Conservation (phyloP, 495 filamentous ascomycete species). For the Letharia columbiana region DNA sequence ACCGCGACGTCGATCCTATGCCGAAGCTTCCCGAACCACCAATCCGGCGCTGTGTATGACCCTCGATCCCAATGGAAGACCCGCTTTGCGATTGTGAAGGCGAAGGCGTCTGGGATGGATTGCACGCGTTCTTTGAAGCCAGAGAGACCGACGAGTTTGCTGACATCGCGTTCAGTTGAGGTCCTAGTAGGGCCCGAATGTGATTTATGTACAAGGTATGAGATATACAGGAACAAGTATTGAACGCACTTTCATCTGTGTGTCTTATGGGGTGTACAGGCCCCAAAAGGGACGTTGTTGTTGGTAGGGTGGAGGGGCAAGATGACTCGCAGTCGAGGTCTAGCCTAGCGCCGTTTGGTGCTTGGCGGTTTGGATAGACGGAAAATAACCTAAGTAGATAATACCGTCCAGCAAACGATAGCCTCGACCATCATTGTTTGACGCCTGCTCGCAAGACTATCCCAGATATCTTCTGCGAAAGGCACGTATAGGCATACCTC, state of each 20-base stretch:
- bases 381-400: background rate
- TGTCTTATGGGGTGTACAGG: background rate
- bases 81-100: constrained; percentile 36
- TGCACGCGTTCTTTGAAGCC: constrained; percentile 40
- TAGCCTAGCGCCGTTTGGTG: background rate
- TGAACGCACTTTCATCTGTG: background rate
- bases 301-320: background rate
- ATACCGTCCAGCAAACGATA: background rate
- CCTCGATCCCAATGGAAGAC: constrained; percentile 31
- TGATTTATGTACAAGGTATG: background rate
- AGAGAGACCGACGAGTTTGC: constrained; percentile 38
- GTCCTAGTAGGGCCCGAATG: background rate
- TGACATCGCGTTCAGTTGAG: constrained; percentile 34
- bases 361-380: background rate
- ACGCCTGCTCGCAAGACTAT: background rate
- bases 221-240: background rate
- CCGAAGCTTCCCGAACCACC: constrained; percentile 58
- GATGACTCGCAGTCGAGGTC: background rate
- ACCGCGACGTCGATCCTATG: constrained; percentile 49
- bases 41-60: constrained; percentile 51
- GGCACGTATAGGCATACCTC: background rate
- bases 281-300: background rate
- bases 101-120: constrained; percentile 32
- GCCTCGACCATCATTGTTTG: background rate
- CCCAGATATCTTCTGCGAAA: background rate